Conservation (phyloP, 2,329 filamentous ascomycete species). For the Trichoderma guizhouense region DNA sequence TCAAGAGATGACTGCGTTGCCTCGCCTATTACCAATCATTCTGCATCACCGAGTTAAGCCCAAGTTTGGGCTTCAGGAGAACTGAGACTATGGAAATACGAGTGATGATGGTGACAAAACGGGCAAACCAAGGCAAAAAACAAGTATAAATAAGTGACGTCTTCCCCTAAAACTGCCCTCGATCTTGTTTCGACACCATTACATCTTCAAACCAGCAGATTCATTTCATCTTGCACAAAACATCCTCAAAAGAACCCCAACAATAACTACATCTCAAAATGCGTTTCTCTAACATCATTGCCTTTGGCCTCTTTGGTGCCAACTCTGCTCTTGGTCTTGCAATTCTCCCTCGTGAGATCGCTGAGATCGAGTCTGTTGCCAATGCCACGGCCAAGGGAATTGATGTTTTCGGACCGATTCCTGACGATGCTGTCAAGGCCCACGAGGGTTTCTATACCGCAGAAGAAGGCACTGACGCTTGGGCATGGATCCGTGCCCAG, state of each 20-base stretch:
- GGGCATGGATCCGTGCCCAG: conserved; percentile 24
- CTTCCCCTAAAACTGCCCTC: neutral
- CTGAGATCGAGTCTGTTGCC: neutral
- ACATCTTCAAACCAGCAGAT: neutral
- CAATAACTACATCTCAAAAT: neutral
- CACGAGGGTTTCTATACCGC: conserved; percentile 22
- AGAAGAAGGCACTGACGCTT: conserved; percentile 22
- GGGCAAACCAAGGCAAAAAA: neutral
- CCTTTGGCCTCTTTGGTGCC: neutral
- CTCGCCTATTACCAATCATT: neutral
- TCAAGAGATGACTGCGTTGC: neutral
- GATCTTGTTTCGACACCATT: neutral
- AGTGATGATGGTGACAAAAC: neutral
- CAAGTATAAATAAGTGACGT: neutral
- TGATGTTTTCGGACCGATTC: conserved; percentile 23
- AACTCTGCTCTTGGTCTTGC: neutral
- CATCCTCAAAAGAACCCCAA: neutral
- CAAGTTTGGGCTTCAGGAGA: neutral
- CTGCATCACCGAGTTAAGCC: neutral
- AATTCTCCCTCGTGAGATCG: neutral
- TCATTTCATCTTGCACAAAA: neutral
- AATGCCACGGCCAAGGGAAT: conserved; percentile 18
- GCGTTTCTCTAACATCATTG: neutral
- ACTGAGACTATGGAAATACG: neutral
- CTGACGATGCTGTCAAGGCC: conserved; percentile 21